Conservation (phyloP, 2,329 filamentous ascomycete genomes). For the Scleromitrula shiraiana region DNA sequence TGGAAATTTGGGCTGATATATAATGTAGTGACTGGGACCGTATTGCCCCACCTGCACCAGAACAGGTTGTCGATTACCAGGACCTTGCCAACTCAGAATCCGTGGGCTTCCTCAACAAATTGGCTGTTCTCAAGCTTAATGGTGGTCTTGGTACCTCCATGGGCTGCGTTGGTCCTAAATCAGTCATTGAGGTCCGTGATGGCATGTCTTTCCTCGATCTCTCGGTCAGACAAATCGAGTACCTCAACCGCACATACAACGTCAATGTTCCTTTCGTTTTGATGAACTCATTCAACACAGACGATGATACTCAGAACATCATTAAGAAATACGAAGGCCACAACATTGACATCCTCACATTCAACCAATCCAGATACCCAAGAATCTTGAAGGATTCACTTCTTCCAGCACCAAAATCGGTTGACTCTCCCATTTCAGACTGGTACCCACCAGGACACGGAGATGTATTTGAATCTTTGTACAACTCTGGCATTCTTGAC, state of each 20-base stretch:
- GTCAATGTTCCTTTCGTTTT: conserved; percentile 97
- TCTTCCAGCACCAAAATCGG: conserved; percentile 86
- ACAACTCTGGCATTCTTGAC: conserved; percentile 98
- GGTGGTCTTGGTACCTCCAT: conserved; percentile 98
- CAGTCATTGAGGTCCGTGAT: conserved; percentile 97
- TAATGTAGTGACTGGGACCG: conserved; percentile 78
- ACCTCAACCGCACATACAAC: conserved; percentile 95
- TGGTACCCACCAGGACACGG: conserved; percentile 99
- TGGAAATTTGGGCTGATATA: conserved; percentile 16
- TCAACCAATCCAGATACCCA: conserved; percentile 99
- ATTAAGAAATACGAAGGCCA: conserved; percentile 99
- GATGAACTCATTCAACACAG: conserved; percentile 99
- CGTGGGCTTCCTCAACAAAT: conserved; percentile 90
- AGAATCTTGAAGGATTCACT: conserved; percentile 98
- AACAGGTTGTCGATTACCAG: conserved; percentile 93
- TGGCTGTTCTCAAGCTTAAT: conserved; percentile 98
- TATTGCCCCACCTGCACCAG: conserved; percentile 85
- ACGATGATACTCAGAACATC: conserved; percentile 94
- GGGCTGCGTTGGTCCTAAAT: conserved; percentile 99
- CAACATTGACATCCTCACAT: conserved; percentile 98
- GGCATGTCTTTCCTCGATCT: conserved; percentile 99
- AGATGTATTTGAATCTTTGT: conserved; percentile 98
- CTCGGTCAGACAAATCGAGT: conserved; percentile 97
- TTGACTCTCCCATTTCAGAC: conserved; percentile 80
- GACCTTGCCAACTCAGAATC: conserved; percentile 83